Conservation (phyloP, 192 early-diverging fungal species). For the Phlyctochytrium bullatum region DNA sequence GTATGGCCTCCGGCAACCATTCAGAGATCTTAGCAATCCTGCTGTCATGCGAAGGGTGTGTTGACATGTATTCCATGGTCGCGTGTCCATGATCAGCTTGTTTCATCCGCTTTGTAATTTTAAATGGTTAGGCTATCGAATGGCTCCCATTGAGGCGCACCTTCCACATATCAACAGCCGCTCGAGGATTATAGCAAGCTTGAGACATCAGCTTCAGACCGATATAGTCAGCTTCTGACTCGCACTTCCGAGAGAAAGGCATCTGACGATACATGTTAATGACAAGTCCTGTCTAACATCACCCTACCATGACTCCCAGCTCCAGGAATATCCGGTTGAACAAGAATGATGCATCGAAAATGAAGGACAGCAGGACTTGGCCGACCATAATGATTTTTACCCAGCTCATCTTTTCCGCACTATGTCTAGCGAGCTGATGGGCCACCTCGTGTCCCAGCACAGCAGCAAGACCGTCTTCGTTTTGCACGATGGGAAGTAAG, state of each 20-base stretch:
- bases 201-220: slow-evolving; percentile 81
- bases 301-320: slow-evolving; percentile 60
- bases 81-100: slow-evolving; percentile 27
- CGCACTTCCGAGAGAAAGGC: slow-evolving; percentile 85
- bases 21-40: slow-evolving; percentile 59
- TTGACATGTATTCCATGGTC: slow-evolving; percentile 71
- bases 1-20: slow-evolving; percentile 64
- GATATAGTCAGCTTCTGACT: slow-evolving; percentile 91
- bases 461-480: slow-evolving; percentile 88
- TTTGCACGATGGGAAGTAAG: slow-evolving; percentile 72
- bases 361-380: slow-evolving; percentile 56
- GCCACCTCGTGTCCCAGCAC: slow-evolving; percentile 94
- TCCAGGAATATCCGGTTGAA: slow-evolving; percentile 63
- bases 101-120: slow-evolving; percentile 73
- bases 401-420: slow-evolving; percentile 83
- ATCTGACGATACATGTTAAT: slow-evolving; percentile 23
- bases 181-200: slow-evolving; percentile 87
- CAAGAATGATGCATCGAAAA: slow-evolving; percentile 65
- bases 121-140: background rate
- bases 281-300: background rate
- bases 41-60: slow-evolving; percentile 72
- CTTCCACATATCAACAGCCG: slow-evolving; percentile 79
- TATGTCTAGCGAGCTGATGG: slow-evolving; percentile 88
- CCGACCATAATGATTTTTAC: slow-evolving; percentile 59
- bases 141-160: slow-evolving; percentile 15